Base-by-base conservation (phyloP, 2,329 filamentous ascomycete species). In the Teratosphaeriaceae sp. region DNA sequence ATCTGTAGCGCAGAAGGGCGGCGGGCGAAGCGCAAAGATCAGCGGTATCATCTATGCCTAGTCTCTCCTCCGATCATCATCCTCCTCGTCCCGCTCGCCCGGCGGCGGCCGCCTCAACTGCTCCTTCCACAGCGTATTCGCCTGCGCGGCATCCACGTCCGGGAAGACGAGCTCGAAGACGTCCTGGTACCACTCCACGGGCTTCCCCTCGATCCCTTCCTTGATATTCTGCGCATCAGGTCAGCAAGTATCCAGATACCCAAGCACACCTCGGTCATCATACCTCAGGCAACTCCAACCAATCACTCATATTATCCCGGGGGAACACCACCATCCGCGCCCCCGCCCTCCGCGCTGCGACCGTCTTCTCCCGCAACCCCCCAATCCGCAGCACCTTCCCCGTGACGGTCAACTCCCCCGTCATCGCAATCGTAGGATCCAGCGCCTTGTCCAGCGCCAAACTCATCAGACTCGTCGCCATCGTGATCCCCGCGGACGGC, bases 341-440 rank as follows among this genome's bases (percentile, higher is more conserved):
- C 42, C 94, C 92, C 18, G 92, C 92, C 51, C 92, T 76, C 59
- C 89, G 79, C 45, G 92, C 94, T 22, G 92, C 92, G 29, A 98
- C 90, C 5, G 92, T 96, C 81, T 98, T 98, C 71, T 98, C 92
- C 36, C 92, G 75, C 55, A 98, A 69, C 0, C 92, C 92, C 38
- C 92, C 92, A 62, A 98, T 98, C 49, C 92, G 78, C 40, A 98
- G 71, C 2, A 98, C 90, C 70, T 98, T 98, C 42, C 92, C 92
- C 1, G 92, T 98, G 40, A 98, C 81, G 1, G 94, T 98, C 51
- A 98, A 73, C 68, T 98, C 92, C 50, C 92, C 92, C 1, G 92
- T 98, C 92, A 98, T 98, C 46, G 94, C 90, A 54, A 97, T 82
- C 1, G 86, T 88, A 5, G 90, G 87, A 59, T 88, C 76, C 38